phyloP scores from a whole-genome alignment of 306 rosid species.

The Prosopis cineraria region DNA sequence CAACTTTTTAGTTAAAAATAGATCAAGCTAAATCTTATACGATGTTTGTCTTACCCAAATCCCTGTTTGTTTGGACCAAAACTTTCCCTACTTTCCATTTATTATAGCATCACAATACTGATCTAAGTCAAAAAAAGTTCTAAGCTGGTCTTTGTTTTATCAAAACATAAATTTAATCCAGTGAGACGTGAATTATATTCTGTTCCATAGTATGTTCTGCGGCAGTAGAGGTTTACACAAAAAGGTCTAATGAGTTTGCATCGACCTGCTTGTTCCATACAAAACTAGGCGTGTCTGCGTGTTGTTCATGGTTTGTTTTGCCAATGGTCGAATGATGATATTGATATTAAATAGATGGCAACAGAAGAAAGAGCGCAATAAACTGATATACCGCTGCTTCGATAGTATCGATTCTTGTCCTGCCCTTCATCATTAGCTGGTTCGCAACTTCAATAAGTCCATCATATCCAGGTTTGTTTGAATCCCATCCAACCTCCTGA shows the following conservation, averaged over 20 bases:
- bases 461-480: slow-evolving; percentile 73
- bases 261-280: neutral
- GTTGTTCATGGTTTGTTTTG: neutral
- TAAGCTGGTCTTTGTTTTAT: slow-evolving; percentile 6
- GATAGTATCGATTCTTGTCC: slow-evolving; percentile 59
- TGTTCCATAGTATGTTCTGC: neutral
- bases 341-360: neutral
- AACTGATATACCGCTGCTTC: slow-evolving; percentile 69
- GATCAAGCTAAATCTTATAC: neutral
- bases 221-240: neutral
- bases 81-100: neutral
- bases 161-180: neutral
- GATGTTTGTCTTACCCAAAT: neutral
- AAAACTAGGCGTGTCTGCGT: neutral
- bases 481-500: slow-evolving; percentile 90
- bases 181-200: neutral
- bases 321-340: too few species aligned
- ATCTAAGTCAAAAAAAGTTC: neutral
- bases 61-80: neutral
- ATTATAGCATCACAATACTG: neutral
- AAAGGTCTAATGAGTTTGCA: too few species aligned
- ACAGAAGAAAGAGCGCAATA: neutral
- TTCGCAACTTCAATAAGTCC: slow-evolving; percentile 88
- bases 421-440: slow-evolving; percentile 67
- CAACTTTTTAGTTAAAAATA: neutral